A percentile compares a stretch with the other conserved stretches of the same genome.
Conservation (phyloP, 768 basidiomycete species). For the Suillus fuscotomentosus region DNA sequence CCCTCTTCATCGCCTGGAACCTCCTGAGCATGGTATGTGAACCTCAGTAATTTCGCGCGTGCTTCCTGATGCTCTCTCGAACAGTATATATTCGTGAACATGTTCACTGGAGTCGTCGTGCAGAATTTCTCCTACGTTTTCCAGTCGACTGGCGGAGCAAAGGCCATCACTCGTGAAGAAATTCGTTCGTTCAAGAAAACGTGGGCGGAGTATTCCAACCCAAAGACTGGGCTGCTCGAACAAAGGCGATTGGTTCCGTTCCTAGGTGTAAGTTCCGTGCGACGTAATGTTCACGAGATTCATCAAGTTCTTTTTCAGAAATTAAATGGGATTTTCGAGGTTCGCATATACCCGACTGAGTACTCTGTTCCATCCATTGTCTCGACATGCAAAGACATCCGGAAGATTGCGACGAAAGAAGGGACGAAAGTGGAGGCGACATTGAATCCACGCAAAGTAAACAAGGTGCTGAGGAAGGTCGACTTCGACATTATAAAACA, state of each 20-base stretch:
- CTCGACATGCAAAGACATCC: slow-evolving; percentile 40
- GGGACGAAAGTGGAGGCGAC: background rate
- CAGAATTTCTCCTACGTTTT: slow-evolving; percentile 96
- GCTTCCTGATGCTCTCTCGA: slow-evolving; percentile 4
- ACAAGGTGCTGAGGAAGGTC: slow-evolving; percentile 55
- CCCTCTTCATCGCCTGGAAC: slow-evolving; percentile 93
- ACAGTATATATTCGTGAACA: slow-evolving; percentile 93
- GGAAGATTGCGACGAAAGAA: slow-evolving; percentile 41
- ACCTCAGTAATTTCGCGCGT: slow-evolving; percentile 14
- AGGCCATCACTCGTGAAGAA: slow-evolving; percentile 81
- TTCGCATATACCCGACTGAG: slow-evolving; percentile 77
- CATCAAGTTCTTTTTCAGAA: slow-evolving; percentile 44
- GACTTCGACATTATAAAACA: slow-evolving; percentile 63
- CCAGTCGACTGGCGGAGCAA: slow-evolving; percentile 80
- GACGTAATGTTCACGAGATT: background rate
- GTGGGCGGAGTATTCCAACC: slow-evolving; percentile 84
- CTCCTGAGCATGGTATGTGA: slow-evolving; percentile 81
- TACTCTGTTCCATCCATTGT: slow-evolving; percentile 62
- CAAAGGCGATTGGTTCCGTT: slow-evolving; percentile 71
- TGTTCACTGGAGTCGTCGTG: slow-evolving; percentile 96
- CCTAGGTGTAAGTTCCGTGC: slow-evolving; percentile 61
- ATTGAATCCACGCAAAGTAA: slow-evolving; percentile 65
- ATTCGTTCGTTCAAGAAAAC: slow-evolving; percentile 94
- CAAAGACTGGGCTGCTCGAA: slow-evolving; percentile 76
- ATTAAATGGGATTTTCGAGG: slow-evolving; percentile 85